Conservation (phyloP, 768 basidiomycete species). For the Tubosaeta brunneosetosa region DNA sequence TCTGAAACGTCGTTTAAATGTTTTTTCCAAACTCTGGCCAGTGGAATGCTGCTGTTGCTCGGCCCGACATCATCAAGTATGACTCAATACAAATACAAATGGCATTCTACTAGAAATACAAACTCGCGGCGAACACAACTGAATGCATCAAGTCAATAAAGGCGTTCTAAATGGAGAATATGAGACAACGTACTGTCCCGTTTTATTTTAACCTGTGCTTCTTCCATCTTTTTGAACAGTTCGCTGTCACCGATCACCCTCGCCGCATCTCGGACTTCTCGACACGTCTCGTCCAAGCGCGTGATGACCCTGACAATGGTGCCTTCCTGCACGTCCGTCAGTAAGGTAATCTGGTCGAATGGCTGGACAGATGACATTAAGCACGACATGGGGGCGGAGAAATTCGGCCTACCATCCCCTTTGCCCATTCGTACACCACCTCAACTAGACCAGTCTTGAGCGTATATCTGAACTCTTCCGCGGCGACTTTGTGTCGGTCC, state of each 20-base stretch:
- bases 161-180: neutral
- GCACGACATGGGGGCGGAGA: neutral
- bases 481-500: slow-evolving; percentile 69
- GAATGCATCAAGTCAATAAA: slow-evolving; percentile 7
- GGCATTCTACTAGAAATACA: slow-evolving; percentile 61
- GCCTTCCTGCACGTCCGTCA: slow-evolving; percentile 95
- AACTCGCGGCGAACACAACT: slow-evolving; percentile 85
- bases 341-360: slow-evolving; percentile 86
- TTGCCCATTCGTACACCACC: slow-evolving; percentile 99
- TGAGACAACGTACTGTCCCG: slow-evolving; percentile 75
- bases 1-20: slow-evolving; percentile 14
- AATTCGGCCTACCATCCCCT: slow-evolving; percentile 78
- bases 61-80: slow-evolving; percentile 2
- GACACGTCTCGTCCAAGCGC: slow-evolving; percentile 91
- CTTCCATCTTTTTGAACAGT: slow-evolving; percentile 97
- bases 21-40: neutral
- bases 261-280: slow-evolving; percentile 95
- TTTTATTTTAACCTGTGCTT: slow-evolving; percentile 89
- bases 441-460: slow-evolving; percentile 92
- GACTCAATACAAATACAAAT: slow-evolving; percentile 1
- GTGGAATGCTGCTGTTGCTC: slow-evolving; percentile 20
- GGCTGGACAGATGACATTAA: slow-evolving; percentile 50
- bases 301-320: slow-evolving; percentile 97
- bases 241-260: slow-evolving; percentile 95
- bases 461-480: slow-evolving; percentile 69